Base-by-base conservation (phyloP, 1,284 basidiomycete species). In the Fistulina hepatica region DNA sequence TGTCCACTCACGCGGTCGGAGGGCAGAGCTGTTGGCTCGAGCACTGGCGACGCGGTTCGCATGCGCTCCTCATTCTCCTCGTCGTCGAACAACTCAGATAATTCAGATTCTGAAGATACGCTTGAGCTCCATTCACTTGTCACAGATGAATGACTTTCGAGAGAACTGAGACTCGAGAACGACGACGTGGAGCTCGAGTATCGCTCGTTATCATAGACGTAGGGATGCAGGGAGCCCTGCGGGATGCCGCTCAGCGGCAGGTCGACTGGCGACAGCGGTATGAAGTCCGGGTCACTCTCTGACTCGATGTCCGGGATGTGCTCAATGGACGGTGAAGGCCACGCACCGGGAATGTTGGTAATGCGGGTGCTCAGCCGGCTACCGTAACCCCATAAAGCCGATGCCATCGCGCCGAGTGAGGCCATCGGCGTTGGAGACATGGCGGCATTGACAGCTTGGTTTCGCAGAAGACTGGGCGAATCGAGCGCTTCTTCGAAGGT, bases 141-240 rank as follows among this genome's bases (percentile, higher is more conserved):
- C 25, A 53, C 56, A 2, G 55, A 55, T 9, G 56, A 48, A 2
- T n/a, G n/a, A n/a, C 51, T 55, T 4, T 61, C 57, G 0, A 73
- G 46, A 3, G 70, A 67, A 39, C 71, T 73, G 26, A 74, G 34
- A 0, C 67, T 70, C n/a, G 71, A 64, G 43, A 67, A 64, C 0
- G 58, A 59, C 21, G 45, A 47, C 1, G 41, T 43, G 39, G 61
- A 69, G 17, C 48, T 40, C n/a, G 24, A 10, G 23, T 55, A 52
- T 3, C 48, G 53, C 21, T 55, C 47, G 44, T 58, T 42, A 11
- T 40, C 44, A 5, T 42, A 45, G 8, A 32, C 24, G 24, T 33
- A 28, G 40, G 24, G 16, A 32, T 8, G 15, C 6, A n/a, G 10
- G 24, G 10, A 10, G 10, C 10, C 10, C 24, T 26, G 24, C 10